A percentile compares a stretch with the other conserved stretches of the same genome.
Evolutionary conservation across 202 grass and related monocot genomes (phyloP).

Genomic region (Bolboschoenoplectus hybrid): DNA sequence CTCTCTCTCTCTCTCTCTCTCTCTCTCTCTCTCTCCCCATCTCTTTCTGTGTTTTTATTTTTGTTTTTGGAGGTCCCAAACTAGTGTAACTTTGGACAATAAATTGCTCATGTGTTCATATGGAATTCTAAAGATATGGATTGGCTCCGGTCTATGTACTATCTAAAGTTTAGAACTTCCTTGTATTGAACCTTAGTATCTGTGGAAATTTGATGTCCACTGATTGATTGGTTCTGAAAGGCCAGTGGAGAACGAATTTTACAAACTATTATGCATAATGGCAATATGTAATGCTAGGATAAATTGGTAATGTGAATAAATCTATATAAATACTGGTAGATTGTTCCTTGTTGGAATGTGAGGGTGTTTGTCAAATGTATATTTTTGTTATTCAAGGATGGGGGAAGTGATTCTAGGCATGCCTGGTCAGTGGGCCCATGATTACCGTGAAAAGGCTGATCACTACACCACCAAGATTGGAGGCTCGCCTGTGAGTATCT

Average conservation of each 20-base stretch:
- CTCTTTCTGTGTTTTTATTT: not conserved
- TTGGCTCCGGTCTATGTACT: not conserved
- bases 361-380: not conserved
- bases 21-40: not conserved
- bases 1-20: not conserved
- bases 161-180: not conserved
- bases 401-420: slow-evolving; percentile 61
- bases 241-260: not conserved
- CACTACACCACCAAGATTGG: slow-evolving; percentile 96
- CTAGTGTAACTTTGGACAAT: not conserved
- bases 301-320: not conserved
- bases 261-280: not conserved
- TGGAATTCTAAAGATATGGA: not conserved
- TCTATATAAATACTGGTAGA: not conserved
- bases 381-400: slow-evolving; percentile 37
- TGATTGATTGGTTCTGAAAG: not conserved
- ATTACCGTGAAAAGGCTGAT: slow-evolving; percentile 77
- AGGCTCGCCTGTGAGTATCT: slow-evolving; percentile 58
- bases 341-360: not conserved
- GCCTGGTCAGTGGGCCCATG: slow-evolving; percentile 77
- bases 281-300: not conserved
- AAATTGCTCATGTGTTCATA: not conserved
- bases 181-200: not conserved
- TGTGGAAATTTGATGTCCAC: not conserved
- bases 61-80: not conserved